Base-by-base conservation (phyloP, 2,329 filamentous ascomycete genomes). In the Herpomyces periplanetae region DNA sequence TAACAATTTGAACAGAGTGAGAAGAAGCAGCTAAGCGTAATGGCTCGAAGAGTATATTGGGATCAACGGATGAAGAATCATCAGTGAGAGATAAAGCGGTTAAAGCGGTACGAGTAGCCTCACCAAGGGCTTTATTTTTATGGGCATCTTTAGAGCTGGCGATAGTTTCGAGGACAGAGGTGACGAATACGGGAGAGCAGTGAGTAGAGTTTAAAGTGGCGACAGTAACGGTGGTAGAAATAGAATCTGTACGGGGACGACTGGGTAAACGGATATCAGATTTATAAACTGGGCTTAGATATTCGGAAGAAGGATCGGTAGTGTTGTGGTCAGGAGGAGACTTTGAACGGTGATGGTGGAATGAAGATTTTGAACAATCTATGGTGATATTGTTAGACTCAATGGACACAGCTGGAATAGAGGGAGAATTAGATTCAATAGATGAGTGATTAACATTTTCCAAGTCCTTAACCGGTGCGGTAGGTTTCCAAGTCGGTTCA, bases 111-210 rank as follows among this genome's bases (percentile, higher is more conserved):
- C 71, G 61, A 21, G 71, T 59, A 14, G 69, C 51, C 24, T 87
- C 71, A 25, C 54, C 57, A 15, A 96, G 50, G 32, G 69, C 59
- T 38, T 71, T 80, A 37, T 60, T 71, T 41, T 60, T 66, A 36
- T 64, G 54, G 20, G 73, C 71, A 43, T 96, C 75, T 41, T 75
- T 85, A 17, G 73, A 85, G 21, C 61, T 53, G 24, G 65, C 66
- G 33, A 96, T 88, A 35, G 60, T 61, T 46, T 88, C 80, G 34
- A 96, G 45, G 15, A 80, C 75, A 33, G 66, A 73, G 33, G 84
- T 60, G 31, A 96, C 69, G 37, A 96, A 96, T 31, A 88, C 73
- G 32, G 85, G 60, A 28, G 80, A 91, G 49, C 63, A 85, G 45
- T 85, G 63, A 30, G 56, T 62, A 34, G 56, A 51, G 14, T 44